Percentiles rank a stretch among this genome's conserved stretches.
Evolutionary conservation across 352 stramenopile genomes (phyloP).

Genomic region (Thalassiosira gravida): DNA sequence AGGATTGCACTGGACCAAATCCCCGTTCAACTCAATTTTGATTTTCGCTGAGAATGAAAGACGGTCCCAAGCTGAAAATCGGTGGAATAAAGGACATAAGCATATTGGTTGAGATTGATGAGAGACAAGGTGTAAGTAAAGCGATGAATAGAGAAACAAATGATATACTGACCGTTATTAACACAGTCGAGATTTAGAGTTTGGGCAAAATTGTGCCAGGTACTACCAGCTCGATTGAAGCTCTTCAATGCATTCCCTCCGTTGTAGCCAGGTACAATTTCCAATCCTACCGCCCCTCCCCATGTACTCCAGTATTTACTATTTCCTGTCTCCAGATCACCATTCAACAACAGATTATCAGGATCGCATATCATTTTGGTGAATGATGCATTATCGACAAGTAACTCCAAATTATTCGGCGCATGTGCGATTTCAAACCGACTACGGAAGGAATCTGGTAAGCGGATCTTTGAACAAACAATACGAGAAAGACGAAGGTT

Average conservation of each 20-base stretch:
- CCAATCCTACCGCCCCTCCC: conserved; percentile 14
- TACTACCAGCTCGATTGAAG: conserved; percentile 16
- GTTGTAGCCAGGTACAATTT: conserved; percentile 31
- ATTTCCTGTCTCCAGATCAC: conserved; percentile 41
- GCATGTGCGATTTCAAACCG: conserved; percentile 49
- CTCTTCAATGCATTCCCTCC: conserved; percentile 33
- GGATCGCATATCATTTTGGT: conserved; percentile 33
- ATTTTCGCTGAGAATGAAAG: conserved; percentile 51
- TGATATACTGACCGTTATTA: background rate
- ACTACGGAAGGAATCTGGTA: background rate
- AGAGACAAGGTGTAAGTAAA: too few relatives aligned
- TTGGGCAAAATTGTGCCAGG: conserved; percentile 39
- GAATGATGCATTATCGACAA: conserved; percentile 48
- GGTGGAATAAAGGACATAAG: background rate
- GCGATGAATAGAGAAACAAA: background rate
- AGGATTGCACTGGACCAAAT: conserved; percentile 18
- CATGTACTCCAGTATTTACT: conserved; percentile 56
- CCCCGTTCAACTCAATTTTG: conserved; percentile 32
- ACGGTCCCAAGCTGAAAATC: conserved; percentile 34
- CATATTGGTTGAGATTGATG: too few relatives aligned
- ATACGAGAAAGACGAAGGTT: background rate
- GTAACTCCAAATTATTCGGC: conserved; percentile 45
- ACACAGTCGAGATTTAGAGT: conserved; percentile 12
- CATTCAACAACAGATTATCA: conserved; percentile 47
- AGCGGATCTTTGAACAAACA: background rate